Evolutionary conservation across 352 stramenopile species (phyloP).

Genomic region (Blastocystis sp.): DNA sequence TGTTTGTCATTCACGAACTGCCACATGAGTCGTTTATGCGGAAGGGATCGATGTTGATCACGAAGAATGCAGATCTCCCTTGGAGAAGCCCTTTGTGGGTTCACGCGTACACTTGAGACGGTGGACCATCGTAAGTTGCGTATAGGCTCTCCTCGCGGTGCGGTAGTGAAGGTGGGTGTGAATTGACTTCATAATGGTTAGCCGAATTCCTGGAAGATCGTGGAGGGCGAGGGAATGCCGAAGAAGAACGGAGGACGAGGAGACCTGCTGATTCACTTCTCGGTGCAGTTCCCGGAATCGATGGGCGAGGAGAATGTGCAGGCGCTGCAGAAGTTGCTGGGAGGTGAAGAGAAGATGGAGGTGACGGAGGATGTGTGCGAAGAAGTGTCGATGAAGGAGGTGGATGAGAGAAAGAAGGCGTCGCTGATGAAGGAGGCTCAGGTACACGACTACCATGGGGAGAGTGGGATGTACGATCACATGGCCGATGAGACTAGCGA

Average conservation of each 20-base stretch:
- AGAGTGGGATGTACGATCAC: background rate
- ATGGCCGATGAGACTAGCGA: background rate
- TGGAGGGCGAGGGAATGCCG: slow-evolving; percentile 26
- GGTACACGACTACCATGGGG: no score
- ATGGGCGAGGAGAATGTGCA: background rate
- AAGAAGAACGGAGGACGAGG: background rate
- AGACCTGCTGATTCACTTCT: background rate
- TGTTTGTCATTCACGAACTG: background rate
- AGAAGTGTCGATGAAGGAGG: background rate
- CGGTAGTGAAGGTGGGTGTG: background rate
- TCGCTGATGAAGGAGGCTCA: background rate
- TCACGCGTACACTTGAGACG: background rate
- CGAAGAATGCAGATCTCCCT: background rate
- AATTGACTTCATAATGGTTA: background rate
- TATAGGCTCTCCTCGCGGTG: background rate
- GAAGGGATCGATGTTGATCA: background rate
- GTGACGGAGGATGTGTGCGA: background rate
- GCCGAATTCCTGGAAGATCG: background rate
- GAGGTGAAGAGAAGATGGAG: background rate
- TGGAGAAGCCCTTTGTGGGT: slow-evolving; percentile 5
- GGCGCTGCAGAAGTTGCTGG: background rate
- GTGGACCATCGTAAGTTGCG: background rate
- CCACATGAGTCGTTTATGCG: background rate
- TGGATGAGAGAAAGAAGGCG: background rate
- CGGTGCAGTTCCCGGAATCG: slow-evolving; percentile 15